Percentiles rank a stretch among this genome's conserved stretches.
Evolutionary conservation across 2,329 filamentous ascomycete species (phyloP).

Genomic region (Ciborinia camelliae): DNA sequence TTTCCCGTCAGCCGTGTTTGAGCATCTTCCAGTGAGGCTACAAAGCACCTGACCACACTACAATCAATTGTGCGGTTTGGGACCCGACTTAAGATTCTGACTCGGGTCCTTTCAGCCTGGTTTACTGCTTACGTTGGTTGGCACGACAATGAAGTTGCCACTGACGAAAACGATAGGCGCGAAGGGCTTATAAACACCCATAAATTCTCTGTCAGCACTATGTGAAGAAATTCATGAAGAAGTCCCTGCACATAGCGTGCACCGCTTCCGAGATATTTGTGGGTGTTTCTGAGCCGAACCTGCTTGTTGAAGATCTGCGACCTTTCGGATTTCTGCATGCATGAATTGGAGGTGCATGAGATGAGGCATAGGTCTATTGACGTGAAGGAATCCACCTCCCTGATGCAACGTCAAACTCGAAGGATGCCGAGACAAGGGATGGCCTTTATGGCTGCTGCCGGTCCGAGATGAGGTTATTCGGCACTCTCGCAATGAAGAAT

Average conservation of each 20-base stretch:
- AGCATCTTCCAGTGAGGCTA: neutral
- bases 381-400: neutral
- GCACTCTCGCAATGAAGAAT: neutral
- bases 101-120: slow-evolving; percentile 10
- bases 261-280: neutral
- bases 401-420: neutral
- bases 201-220: neutral
- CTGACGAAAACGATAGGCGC: neutral
- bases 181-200: neutral
- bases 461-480: slow-evolving; percentile 5
- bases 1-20: neutral
- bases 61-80: neutral
- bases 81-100: neutral
- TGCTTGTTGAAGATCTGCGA: neutral
- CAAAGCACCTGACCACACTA: neutral
- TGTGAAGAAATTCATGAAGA: neutral
- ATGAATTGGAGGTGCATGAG: neutral
- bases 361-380: neutral
- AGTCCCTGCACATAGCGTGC: slow-evolving; percentile 1
- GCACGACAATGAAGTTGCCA: slow-evolving; percentile 1
- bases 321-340: neutral
- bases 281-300: neutral
- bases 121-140: slow-evolving; percentile 10
- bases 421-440: neutral
- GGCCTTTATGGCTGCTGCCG: neutral